These are phyloP conservation scores for Phytopythium kandeliae DNA, from an alignment of 352 stramenopile species.

Conservation along the genomic window DNA sequence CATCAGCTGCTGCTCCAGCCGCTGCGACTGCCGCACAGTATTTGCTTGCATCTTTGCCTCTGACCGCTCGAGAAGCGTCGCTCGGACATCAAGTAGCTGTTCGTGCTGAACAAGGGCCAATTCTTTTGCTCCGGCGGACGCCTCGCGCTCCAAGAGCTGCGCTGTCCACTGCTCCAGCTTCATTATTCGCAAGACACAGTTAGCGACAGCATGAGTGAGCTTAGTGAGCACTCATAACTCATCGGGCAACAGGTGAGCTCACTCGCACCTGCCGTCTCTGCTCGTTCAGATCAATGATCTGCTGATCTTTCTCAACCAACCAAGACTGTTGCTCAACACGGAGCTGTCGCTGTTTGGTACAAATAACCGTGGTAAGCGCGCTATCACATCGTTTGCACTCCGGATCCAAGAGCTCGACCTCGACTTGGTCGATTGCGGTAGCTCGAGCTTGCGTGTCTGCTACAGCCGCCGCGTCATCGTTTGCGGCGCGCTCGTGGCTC, in stretches of 20 bases:
- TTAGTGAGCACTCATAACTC: no score
- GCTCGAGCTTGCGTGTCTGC: background rate
- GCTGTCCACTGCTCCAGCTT: background rate
- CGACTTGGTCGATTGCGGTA: background rate
- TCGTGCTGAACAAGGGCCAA: background rate
- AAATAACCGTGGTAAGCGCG: background rate
- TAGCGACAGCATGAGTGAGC: background rate
- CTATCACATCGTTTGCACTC: background rate
- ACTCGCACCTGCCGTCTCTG: constrained; percentile 3
- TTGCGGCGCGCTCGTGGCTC: background rate
- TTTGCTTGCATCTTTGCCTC: background rate
- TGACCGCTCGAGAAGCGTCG: background rate
- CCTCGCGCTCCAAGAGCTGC: background rate
- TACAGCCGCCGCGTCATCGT: background rate
- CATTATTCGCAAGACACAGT: no score
- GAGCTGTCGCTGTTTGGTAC: background rate
- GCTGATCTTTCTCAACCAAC: background rate
- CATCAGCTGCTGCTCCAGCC: constrained; percentile 12
- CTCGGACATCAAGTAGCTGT: background rate
- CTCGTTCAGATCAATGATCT: background rate
- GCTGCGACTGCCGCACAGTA: background rate
- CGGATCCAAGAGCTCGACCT: no score
- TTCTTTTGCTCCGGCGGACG: background rate
- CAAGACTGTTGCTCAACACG: background rate
- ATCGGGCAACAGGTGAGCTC: no score